Percentiles rank a stretch among this genome's conserved stretches.
These are phyloP conservation scores for Populus trichocarpa DNA, from an alignment of 441 rosid species.

Conservation along the genomic window DNA sequence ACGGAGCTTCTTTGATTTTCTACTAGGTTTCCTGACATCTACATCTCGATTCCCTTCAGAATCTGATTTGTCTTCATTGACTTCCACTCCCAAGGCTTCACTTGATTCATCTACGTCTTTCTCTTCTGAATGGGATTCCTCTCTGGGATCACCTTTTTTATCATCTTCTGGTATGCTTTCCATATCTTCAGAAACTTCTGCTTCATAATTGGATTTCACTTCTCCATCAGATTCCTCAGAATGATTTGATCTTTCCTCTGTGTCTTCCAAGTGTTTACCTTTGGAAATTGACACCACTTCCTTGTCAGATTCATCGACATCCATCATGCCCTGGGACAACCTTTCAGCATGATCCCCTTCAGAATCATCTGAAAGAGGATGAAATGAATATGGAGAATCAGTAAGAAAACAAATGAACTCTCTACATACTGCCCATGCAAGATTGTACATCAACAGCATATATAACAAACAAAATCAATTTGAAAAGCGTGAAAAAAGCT, in stretches of 20 bases:
- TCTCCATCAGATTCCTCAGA: slow-evolving; percentile 47
- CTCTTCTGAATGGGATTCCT: slow-evolving; percentile 30
- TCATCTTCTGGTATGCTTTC: slow-evolving; percentile 33
- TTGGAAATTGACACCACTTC: slow-evolving; percentile 38
- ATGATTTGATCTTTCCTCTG: slow-evolving; percentile 30
- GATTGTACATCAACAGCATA: neutral
- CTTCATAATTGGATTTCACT: slow-evolving; percentile 43
- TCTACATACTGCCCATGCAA: neutral
- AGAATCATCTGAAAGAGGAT: slow-evolving; percentile 36
- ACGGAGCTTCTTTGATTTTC: slow-evolving; percentile 15
- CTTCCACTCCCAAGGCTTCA: slow-evolving; percentile 42
- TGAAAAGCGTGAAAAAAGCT: slow-evolving; percentile 5
- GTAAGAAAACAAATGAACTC: neutral
- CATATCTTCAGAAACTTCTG: slow-evolving; percentile 28
- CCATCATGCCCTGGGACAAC: slow-evolving; percentile 27
- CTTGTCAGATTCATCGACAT: slow-evolving; percentile 43
- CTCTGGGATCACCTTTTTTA: slow-evolving; percentile 28
- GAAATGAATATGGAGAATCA: neutral
- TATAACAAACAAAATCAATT: neutral
- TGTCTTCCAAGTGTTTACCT: slow-evolving; percentile 35
- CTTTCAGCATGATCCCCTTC: slow-evolving; percentile 34
- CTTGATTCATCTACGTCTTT: slow-evolving; percentile 36
- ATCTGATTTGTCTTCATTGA: slow-evolving; percentile 39
- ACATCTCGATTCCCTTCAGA: slow-evolving; percentile 39
- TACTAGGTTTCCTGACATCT: slow-evolving; percentile 27